Evolutionary conservation across 2,329 filamentous ascomycete species (phyloP).

Genomic region (Plenodomus lindquistii): DNA sequence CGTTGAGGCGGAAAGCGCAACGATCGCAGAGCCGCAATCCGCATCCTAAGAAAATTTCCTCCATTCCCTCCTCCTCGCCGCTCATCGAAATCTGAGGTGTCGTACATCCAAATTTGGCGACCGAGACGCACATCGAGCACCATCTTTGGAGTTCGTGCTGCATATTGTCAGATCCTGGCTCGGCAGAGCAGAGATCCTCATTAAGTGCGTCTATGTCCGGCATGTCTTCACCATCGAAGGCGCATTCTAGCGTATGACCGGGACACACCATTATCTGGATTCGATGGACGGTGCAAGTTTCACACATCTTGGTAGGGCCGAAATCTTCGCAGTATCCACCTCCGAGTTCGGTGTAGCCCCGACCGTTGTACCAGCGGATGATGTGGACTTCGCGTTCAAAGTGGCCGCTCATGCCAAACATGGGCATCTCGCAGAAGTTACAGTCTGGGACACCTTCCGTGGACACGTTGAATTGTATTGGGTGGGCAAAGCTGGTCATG

Average conservation of each 20-base stretch:
- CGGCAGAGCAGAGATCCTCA: conserved; percentile 16
- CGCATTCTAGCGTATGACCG: conserved; percentile 14
- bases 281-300: conserved; percentile 18
- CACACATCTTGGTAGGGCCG: conserved; percentile 30
- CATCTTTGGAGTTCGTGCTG: conserved; percentile 25
- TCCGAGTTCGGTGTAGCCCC: conserved; percentile 45
- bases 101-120: conserved; percentile 21
- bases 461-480: conserved; percentile 39
- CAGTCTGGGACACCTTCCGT: conserved; percentile 28
- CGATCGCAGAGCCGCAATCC: conserved; percentile 28
- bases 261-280: conserved; percentile 29
- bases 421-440: conserved; percentile 48
- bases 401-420: conserved; percentile 48
- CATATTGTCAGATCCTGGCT: conserved; percentile 7
- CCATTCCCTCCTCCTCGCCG: conserved; percentile 8
- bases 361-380: conserved; percentile 38
- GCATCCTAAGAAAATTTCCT: conserved; percentile 25
- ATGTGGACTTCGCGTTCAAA: conserved; percentile 41
- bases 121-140: conserved; percentile 38
- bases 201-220: conserved; percentile 10
- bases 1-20: conserved; percentile 18
- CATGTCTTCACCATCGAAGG: background rate
- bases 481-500: conserved; percentile 47
- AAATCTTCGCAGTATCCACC: conserved; percentile 42
- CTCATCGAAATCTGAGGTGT: conserved; percentile 6